A percentile compares a stretch with the other conserved stretches of the same genome.
phyloP scores from a whole-genome alignment of 169 alveolate genomes.

The Eimeria praecox region DNA sequence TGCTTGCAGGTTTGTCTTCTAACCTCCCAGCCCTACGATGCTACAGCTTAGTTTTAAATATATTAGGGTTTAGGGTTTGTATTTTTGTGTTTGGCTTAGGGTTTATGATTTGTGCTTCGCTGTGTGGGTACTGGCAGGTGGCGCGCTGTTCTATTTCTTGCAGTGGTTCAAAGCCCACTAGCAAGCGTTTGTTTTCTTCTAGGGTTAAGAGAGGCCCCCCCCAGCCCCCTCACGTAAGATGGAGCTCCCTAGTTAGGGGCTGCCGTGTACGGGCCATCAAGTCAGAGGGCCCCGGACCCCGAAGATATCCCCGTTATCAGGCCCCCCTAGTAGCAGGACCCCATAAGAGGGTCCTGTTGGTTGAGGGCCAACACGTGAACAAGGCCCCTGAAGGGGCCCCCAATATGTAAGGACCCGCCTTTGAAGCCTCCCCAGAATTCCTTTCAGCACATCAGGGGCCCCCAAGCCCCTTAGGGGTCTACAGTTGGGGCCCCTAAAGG shows the following conservation, averaged over 20 bases:
- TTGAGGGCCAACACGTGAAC: neutral
- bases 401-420: neutral
- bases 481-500: neutral
- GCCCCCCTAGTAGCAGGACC: neutral
- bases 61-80: neutral
- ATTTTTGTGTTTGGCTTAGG: neutral
- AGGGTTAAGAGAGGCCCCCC: neutral
- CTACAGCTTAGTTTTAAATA: neutral
- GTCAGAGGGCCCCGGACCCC: neutral
- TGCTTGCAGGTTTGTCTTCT: constrained; percentile 69
- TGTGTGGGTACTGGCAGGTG: constrained; percentile 27
- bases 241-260: neutral
- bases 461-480: neutral
- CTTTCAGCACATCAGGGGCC: neutral
- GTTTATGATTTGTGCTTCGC: constrained; percentile 23
- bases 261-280: neutral
- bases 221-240: neutral
- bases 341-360: neutral
- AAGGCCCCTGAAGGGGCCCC: constrained; percentile 6
- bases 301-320: neutral
- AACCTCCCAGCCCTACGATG: neutral
- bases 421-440: neutral
- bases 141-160: constrained; percentile 35
- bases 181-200: neutral
- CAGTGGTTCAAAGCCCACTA: constrained; percentile 29